Evolutionary conservation across 2,329 filamentous ascomycete genomes (phyloP).

Genomic region (Metarhizium brunneum): DNA sequence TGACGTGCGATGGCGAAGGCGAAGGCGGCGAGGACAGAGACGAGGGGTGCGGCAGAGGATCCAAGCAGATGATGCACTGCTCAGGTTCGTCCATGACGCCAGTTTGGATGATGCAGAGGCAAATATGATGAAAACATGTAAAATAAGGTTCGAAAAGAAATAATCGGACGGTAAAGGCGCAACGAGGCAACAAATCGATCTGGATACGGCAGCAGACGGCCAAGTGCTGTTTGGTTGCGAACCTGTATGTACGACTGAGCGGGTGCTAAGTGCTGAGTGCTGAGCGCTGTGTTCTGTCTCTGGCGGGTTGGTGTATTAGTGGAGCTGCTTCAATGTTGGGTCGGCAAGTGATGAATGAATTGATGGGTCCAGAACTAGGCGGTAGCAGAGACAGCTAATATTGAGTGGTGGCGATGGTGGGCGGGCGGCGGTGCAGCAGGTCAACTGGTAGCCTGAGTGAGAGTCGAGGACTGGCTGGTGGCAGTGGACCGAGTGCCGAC

Average conservation of each 20-base stretch:
- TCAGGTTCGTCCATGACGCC: constrained; percentile 45
- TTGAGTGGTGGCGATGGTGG: too few species aligned
- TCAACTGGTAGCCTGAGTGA: too few species aligned
- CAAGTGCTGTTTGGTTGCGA: neutral
- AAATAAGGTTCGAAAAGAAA: constrained; percentile 17
- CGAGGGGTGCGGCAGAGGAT: constrained; percentile 39
- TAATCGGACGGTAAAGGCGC: neutral
- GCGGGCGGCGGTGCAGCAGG: neutral
- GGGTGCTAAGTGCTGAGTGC: neutral
- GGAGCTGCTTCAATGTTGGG: too few species aligned
- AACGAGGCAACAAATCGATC: neutral
- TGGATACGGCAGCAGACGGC: neutral
- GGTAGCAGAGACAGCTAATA: too few species aligned
- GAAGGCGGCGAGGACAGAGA: neutral
- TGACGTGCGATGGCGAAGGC: constrained; percentile 9
- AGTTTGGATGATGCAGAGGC: constrained; percentile 26
- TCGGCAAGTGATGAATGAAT: too few species aligned
- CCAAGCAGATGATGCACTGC: constrained; percentile 63
- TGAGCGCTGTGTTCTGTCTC: neutral
- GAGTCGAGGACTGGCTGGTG: too few species aligned
- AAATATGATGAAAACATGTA: constrained; percentile 38
- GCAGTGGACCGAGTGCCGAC: neutral
- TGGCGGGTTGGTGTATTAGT: too few species aligned
- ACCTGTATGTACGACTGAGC: neutral
- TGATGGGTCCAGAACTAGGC: too few species aligned